Percentiles rank a stretch among this genome's conserved stretches.
phyloP scores from a whole-genome alignment of 148 eudicot genomes.

The Chenopodium suecicum region DNA sequence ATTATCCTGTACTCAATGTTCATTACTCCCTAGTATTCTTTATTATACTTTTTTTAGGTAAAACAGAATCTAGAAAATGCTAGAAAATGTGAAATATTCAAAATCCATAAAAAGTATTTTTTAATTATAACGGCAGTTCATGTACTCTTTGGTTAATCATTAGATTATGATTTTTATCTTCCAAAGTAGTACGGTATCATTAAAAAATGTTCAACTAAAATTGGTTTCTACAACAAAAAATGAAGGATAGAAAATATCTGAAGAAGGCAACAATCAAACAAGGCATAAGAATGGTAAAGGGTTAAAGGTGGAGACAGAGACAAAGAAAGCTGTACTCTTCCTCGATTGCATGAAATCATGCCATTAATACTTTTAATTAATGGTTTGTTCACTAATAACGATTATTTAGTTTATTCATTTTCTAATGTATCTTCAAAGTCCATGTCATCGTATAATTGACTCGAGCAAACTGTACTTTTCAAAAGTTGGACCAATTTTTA shows the following conservation, averaged over 20 bases:
- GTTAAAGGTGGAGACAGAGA: conserved; percentile 1
- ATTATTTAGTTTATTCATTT: neutral
- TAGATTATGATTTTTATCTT: neutral
- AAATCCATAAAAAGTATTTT: neutral
- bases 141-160: neutral
- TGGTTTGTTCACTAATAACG: conserved; percentile 10
- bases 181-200: neutral
- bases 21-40: too few species aligned
- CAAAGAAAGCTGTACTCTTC: neutral
- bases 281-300: neutral
- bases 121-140: too few species aligned
- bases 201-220: too few species aligned
- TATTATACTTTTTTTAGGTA: too few species aligned
- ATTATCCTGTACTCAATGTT: too few species aligned
- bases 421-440: too few species aligned
- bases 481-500: too few species aligned
- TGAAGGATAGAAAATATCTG: neutral
- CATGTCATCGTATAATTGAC: too few species aligned
- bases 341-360: conserved; percentile 9
- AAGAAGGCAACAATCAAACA: too few species aligned
- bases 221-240: too few species aligned
- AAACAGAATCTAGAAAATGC: neutral
- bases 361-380: neutral
- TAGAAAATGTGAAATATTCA: neutral
- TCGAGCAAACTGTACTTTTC: too few species aligned